Conservation (phyloP, 2,329 filamentous ascomycete genomes). For the Fusarium sp. region DNA sequence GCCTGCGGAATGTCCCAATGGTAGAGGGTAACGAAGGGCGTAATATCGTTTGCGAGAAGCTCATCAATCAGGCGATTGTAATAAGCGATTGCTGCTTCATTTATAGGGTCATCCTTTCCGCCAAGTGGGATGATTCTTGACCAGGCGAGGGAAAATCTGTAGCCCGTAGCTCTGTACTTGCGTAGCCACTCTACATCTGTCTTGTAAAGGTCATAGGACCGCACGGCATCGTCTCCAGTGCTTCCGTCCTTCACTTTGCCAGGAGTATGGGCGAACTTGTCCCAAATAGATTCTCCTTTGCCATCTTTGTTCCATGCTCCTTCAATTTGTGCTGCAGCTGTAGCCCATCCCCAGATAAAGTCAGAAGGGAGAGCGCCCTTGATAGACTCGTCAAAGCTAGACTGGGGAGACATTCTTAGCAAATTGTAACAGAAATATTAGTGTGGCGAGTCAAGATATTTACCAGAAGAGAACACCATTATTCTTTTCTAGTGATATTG, state of each 20-base stretch:
- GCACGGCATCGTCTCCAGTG: not conserved
- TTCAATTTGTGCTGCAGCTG: not conserved
- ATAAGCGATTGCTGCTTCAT: not conserved
- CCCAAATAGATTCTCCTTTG: not conserved
- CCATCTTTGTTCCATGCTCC: not conserved
- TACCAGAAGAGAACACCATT: too few species aligned
- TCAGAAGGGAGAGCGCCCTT: not conserved
- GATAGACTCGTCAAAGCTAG: not conserved
- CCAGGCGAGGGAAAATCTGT: not conserved
- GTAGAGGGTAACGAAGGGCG: not conserved
- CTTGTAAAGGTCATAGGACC: not conserved
- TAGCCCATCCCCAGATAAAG: not conserved
- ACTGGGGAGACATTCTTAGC: not conserved
- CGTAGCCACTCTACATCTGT: not conserved
- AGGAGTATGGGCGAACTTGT: not conserved
- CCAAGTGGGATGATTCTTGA: not conserved
- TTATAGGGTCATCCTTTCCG: not conserved
- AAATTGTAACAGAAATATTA: rapidly evolving
- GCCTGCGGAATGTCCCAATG: not conserved
- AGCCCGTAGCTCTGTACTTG: not conserved
- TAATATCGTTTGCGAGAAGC: not conserved
- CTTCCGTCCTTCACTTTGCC: not conserved
- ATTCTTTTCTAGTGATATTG: not conserved
- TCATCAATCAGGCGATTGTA: not conserved
- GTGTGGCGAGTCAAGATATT: rapidly evolving